phyloP scores from a whole-genome alignment of 176 grass and related monocot genomes.

The Otatea glauca region DNA sequence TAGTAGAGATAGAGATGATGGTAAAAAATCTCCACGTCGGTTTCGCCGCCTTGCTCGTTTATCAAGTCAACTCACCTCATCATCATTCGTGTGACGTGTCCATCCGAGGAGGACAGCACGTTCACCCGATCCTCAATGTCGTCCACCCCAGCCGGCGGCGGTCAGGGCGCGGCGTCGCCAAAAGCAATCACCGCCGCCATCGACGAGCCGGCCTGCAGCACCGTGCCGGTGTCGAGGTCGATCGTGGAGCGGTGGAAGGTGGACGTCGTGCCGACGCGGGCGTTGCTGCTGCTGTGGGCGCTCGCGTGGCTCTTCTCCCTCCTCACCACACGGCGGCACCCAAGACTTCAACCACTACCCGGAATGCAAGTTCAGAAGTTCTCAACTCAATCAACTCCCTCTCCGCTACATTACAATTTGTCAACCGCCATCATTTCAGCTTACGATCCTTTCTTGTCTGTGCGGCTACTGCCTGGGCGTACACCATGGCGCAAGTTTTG shows the following conservation, averaged over 20 bases:
- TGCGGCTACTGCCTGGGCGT: slow-evolving; percentile 71
- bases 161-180: too few species aligned
- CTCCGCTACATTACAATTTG: background rate
- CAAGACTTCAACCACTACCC: slow-evolving; percentile 62
- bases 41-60: too few species aligned
- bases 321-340: slow-evolving; percentile 56
- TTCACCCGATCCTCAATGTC: too few species aligned
- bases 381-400: background rate
- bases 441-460: background rate
- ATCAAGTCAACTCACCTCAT: too few species aligned
- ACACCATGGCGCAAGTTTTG: slow-evolving; percentile 61
- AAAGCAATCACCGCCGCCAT: background rate
- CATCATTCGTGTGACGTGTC: too few species aligned
- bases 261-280: slow-evolving; percentile 43
- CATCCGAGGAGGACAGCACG: background rate
- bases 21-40: too few species aligned
- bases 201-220: too few species aligned
- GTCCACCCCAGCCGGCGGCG: too few species aligned
- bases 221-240: slow-evolving; percentile 32
- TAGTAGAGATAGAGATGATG: too few species aligned
- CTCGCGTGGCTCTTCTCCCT: slow-evolving; percentile 64
- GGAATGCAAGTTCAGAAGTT: slow-evolving; percentile 68
- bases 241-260: slow-evolving; percentile 58
- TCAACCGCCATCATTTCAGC: background rate
- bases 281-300: too few species aligned